Percentiles rank a stretch among this genome's conserved stretches.
These are phyloP conservation scores for Arthrobotrys sinensis DNA, from an alignment of 2,329 filamentous ascomycete genomes.

Conservation along the genomic window DNA sequence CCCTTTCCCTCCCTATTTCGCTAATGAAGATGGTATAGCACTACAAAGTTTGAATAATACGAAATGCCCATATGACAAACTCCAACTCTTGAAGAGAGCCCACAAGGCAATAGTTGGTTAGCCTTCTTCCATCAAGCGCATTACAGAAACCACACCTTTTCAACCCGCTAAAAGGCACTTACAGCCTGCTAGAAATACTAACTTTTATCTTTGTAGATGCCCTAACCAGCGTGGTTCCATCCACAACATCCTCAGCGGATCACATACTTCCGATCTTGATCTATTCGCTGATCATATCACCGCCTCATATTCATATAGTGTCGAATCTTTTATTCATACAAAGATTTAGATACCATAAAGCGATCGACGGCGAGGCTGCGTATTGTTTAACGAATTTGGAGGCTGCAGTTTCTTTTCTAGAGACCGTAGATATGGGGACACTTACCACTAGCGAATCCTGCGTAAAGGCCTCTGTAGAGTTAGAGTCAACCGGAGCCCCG, in stretches of 20 bases:
- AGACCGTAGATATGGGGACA: constrained; percentile 93
- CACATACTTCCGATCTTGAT: constrained; percentile 98
- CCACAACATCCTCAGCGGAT: constrained; percentile 86
- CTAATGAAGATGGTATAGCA: constrained; percentile 67
- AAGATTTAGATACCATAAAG: constrained; percentile 81
- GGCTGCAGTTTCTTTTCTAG: constrained; percentile 91
- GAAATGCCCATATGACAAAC: constrained; percentile 89
- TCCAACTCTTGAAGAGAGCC: constrained; percentile 87
- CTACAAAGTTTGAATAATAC: constrained; percentile 87
- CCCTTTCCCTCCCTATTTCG: background rate
- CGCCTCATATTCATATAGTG: constrained; percentile 86
- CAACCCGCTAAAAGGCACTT: background rate
- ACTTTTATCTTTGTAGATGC: constrained; percentile 55
- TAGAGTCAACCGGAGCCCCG: background rate
- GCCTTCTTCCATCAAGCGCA: constrained; percentile 71
- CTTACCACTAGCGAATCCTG: constrained; percentile 69
- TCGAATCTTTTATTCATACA: constrained; percentile 98
- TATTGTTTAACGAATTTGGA: constrained; percentile 98
- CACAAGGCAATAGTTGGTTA: constrained; percentile 97
- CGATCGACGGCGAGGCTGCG: constrained; percentile 89
- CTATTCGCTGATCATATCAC: constrained; percentile 92
- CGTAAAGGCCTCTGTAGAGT: background rate
- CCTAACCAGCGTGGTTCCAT: constrained; percentile 74
- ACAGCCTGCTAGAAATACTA: constrained; percentile 13
- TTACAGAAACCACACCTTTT: background rate